Evolutionary conservation across 345 rosid species (phyloP).

Genomic region (Noccaea bulbosa): DNA sequence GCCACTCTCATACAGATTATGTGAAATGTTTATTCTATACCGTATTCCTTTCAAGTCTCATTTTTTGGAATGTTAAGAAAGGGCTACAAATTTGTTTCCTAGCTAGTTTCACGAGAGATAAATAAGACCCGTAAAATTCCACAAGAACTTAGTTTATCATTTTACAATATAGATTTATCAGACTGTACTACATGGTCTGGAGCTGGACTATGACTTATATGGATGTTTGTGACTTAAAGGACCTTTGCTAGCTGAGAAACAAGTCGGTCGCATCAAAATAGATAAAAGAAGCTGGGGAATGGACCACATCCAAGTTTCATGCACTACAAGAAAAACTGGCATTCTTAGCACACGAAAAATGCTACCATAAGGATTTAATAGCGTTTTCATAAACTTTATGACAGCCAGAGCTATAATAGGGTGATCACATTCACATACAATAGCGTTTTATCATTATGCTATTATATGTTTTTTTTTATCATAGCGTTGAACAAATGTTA

Average conservation of each 20-base stretch:
- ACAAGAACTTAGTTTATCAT: background rate
- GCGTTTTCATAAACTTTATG: too few relatives aligned
- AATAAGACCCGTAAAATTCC: constrained; percentile 29
- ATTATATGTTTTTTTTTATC: too few relatives aligned
- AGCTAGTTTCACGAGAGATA: constrained; percentile 76
- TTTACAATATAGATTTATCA: background rate
- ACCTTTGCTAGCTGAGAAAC: constrained; percentile 73
- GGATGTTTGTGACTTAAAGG: constrained; percentile 78
- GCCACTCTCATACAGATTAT: too few relatives aligned
- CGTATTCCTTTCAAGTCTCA: constrained; percentile 33
- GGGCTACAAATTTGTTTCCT: constrained; percentile 74
- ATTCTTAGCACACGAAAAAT: too few relatives aligned
- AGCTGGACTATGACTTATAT: too few relatives aligned
- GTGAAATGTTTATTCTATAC: constrained; percentile 12
- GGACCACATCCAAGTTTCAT: constrained; percentile 86
- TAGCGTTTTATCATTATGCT: too few relatives aligned
- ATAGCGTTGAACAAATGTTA: too few relatives aligned
- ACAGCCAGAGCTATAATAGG: too few relatives aligned
- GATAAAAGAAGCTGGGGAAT: constrained; percentile 87
- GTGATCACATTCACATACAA: too few relatives aligned
- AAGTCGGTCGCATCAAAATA: constrained; percentile 84
- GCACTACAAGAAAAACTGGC: too few relatives aligned
- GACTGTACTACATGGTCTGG: too few relatives aligned
- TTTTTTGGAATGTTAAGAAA: constrained; percentile 69
- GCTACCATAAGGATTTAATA: too few relatives aligned